A percentile compares a stretch with the other conserved stretches of the same genome.
Evolutionary conservation across 1,139 yeast species (phyloP).

Genomic region (Sugiyamaella xylanicola): DNA sequence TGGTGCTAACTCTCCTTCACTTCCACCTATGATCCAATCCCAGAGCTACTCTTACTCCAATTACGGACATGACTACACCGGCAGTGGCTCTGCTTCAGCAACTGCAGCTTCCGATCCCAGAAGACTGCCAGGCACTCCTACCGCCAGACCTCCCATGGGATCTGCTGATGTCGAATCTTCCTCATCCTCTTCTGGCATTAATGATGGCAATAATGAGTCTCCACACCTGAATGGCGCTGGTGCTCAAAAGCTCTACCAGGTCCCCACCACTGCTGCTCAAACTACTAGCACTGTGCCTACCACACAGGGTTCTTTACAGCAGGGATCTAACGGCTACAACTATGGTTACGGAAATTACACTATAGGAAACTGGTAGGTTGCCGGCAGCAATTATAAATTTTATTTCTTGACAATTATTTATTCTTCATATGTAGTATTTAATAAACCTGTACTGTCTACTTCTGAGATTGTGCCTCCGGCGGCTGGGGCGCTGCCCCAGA

Average conservation of each 20-base stretch:
- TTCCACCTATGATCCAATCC: conserved; percentile 28
- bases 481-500: background rate
- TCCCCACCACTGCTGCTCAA: conserved; percentile 11
- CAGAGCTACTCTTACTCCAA: conserved; percentile 26
- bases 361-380: conserved; percentile 14
- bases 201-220: background rate
- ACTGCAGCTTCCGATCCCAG: conserved; percentile 30
- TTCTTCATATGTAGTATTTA: conserved; percentile 8
- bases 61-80: conserved; percentile 27
- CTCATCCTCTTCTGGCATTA: background rate
- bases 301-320: conserved; percentile 21
- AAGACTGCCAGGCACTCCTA: conserved; percentile 27
- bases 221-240: conserved; percentile 9
- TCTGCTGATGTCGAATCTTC: conserved; percentile 7
- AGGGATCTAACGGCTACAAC: conserved; percentile 10
- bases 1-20: conserved; percentile 27
- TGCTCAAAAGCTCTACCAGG: conserved; percentile 13
- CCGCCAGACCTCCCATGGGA: conserved; percentile 1
- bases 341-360: conserved; percentile 17
- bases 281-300: conserved; percentile 21
- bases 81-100: conserved; percentile 13
- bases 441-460: conserved; percentile 1
- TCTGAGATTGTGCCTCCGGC: background rate
- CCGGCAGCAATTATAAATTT: background rate
- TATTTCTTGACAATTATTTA: background rate